Percentiles rank a stretch among this genome's conserved stretches.
Evolutionary conservation across 352 stramenopile genomes (phyloP).

Genomic region (Aphanomyces stellatus): DNA sequence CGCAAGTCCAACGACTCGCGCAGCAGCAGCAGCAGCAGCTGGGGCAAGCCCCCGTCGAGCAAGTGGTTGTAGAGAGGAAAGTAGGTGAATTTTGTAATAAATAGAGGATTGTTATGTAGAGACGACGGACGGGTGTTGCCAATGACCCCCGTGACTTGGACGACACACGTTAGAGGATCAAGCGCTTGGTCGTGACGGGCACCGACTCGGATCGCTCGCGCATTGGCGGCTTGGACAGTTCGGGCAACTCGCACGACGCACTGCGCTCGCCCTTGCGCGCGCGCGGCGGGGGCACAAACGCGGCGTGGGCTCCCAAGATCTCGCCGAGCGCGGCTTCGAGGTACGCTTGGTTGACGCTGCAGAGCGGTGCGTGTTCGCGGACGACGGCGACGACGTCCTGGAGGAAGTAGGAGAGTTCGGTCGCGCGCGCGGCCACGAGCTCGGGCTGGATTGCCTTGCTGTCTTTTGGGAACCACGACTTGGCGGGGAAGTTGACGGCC

Average conservation of each 20-base stretch:
- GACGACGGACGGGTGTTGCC: not conserved
- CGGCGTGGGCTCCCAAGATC: not conserved
- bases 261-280: not conserved
- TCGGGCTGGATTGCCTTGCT: not conserved
- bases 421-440: not conserved
- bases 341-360: constrained; percentile 3
- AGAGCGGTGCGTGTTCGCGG: constrained; percentile 1
- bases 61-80: constrained; percentile 18
- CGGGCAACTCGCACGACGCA: not conserved
- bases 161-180: constrained; percentile 6
- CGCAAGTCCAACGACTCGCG: not conserved
- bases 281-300: not conserved
- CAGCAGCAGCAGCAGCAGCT: not conserved
- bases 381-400: constrained; percentile 14
- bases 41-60: not conserved
- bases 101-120: not conserved
- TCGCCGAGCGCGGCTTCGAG: not conserved
- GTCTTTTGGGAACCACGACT: constrained; percentile 10
- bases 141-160: not conserved
- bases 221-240: not conserved
- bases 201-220: constrained; percentile 5
- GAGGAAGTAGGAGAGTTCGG: constrained; percentile 10
- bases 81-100: constrained; percentile 1
- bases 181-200: constrained; percentile 10
- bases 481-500: constrained; percentile 1